These are phyloP conservation scores for Claviceps lovelessii DNA, from an alignment of 2,329 filamentous ascomycete species.

Conservation along the genomic window DNA sequence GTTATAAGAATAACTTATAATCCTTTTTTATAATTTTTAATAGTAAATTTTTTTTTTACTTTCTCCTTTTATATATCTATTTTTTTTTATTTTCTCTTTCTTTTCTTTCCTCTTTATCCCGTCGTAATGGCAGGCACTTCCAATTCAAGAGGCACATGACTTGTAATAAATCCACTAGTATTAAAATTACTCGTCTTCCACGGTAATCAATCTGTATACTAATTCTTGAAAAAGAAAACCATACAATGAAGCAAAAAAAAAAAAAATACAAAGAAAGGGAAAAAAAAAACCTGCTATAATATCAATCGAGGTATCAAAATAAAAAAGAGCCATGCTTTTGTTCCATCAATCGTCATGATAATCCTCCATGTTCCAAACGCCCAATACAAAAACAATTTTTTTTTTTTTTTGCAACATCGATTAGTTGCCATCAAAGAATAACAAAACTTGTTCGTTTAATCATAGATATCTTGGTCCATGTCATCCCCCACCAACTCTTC, in stretches of 20 bases:
- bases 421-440: not conserved
- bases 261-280: not conserved
- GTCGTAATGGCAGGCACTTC: no score
- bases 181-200: no score
- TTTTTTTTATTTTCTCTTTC: no score
- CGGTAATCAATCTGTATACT: not conserved
- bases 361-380: not conserved
- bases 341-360: not conserved
- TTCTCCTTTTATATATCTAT: no score
- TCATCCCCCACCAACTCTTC: constrained; percentile 50
- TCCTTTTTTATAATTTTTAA: no score
- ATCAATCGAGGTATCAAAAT: not conserved
- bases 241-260: not conserved
- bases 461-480: constrained; percentile 45
- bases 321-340: not conserved
- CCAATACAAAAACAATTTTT: not conserved
- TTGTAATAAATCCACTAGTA: no score
- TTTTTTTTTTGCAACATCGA: not conserved
- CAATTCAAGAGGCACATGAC: no score
- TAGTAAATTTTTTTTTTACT: no score
- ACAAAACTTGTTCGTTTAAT: constrained; percentile 14
- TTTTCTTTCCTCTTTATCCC: no score
- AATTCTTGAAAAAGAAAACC: not conserved
- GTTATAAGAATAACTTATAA: no score
- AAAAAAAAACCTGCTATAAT: not conserved